phyloP scores from a whole-genome alignment of 1,284 basidiomycete genomes.

The Marasmius sp. region DNA sequence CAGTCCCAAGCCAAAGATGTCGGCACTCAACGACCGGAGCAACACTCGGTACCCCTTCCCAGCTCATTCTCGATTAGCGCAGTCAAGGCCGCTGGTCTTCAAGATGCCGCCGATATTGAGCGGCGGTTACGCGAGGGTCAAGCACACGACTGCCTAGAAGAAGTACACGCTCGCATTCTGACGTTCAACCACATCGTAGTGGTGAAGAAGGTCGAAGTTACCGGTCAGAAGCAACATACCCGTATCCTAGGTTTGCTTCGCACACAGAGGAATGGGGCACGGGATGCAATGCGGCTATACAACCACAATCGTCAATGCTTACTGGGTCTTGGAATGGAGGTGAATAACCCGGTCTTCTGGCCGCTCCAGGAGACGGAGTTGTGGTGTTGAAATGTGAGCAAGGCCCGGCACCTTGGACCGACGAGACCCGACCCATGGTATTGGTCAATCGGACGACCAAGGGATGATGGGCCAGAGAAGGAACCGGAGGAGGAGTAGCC shows the following conservation, averaged over 20 bases:
- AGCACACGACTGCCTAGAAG: neutral
- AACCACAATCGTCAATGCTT: neutral
- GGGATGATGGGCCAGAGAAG: too few species aligned
- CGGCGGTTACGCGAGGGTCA: neutral
- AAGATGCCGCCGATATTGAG: neutral
- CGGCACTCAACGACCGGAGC: neutral
- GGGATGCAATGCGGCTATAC: neutral
- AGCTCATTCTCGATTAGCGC: neutral
- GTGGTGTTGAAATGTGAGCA: neutral
- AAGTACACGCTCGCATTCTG: neutral
- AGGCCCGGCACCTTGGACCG: neutral
- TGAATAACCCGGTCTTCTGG: neutral
- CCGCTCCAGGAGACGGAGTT: neutral
- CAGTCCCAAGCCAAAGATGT: neutral
- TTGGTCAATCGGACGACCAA: neutral
- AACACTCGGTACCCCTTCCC: neutral
- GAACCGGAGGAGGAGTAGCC: too few species aligned
- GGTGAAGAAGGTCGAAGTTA: neutral
- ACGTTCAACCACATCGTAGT: neutral
- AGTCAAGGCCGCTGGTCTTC: neutral
- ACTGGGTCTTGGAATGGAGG: neutral
- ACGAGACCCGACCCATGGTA: neutral
- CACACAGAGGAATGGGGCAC: neutral
- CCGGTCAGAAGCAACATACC: neutral
- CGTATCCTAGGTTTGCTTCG: neutral